phyloP scores from a whole-genome alignment of 2,329 filamentous ascomycete genomes.

The Fusarium sp. region DNA sequence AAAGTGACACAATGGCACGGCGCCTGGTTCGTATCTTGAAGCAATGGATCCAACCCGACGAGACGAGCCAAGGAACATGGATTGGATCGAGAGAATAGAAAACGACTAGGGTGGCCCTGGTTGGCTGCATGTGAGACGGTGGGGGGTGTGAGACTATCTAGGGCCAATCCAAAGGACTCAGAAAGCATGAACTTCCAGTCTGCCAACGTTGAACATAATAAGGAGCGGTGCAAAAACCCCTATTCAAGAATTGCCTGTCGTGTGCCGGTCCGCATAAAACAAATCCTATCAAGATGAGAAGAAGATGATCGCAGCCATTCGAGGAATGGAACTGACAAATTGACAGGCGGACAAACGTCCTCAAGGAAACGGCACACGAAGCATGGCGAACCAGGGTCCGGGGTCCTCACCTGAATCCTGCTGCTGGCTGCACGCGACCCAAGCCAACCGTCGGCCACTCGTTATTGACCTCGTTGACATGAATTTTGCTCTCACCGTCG shows the following conservation, averaged over 20 bases:
- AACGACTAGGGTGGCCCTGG: conserved; percentile 31
- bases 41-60: conserved; percentile 45
- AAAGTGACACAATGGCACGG: conserved; percentile 46
- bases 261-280: neutral
- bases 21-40: conserved; percentile 47
- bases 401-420: conserved; percentile 46
- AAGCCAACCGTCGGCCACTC: conserved; percentile 40
- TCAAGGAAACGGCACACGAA: conserved; percentile 29
- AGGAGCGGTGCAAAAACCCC: conserved; percentile 17
- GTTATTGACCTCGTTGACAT: conserved; percentile 36
- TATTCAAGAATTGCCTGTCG: neutral
- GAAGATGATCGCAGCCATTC: neutral
- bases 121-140: conserved; percentile 18
- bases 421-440: conserved; percentile 44
- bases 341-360: conserved; percentile 30
- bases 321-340: conserved; percentile 12
- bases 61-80: conserved; percentile 43
- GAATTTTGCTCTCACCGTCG: conserved; percentile 41
- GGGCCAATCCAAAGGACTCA: conserved; percentile 15
- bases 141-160: conserved; percentile 35
- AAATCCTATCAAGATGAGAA: conserved; percentile 1
- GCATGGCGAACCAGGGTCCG: conserved; percentile 39
- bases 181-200: conserved; percentile 17
- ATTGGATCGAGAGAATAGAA: conserved; percentile 40
- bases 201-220: conserved; percentile 6